Evolutionary conservation across 1,139 yeast species (phyloP).

Genomic region (Blastobotrys serpentis): DNA sequence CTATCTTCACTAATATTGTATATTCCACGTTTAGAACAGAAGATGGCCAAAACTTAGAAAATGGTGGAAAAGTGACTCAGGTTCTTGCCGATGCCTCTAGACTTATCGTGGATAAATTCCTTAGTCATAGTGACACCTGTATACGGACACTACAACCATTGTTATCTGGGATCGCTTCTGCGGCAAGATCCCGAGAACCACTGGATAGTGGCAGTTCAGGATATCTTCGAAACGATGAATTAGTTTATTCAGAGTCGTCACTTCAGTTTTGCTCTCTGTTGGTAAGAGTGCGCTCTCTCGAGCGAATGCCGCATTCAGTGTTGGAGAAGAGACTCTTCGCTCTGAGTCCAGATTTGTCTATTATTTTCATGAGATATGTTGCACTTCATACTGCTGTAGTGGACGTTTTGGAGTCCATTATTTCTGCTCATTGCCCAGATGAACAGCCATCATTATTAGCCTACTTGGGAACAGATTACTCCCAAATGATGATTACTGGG

Average conservation of each 20-base stretch:
- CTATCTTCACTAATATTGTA: constrained; percentile 56
- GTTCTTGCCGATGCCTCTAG: constrained; percentile 53
- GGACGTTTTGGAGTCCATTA: constrained; percentile 59
- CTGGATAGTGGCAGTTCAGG: constrained; percentile 37
- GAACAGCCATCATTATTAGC: constrained; percentile 77
- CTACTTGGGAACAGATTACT: constrained; percentile 64
- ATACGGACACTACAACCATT: constrained; percentile 60
- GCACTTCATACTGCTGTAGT: constrained; percentile 53
- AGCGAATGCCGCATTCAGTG: constrained; percentile 54
- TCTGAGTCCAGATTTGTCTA: constrained; percentile 56
- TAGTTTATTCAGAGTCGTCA: constrained; percentile 39
- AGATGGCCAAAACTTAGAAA: constrained; percentile 28
- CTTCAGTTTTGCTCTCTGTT: constrained; percentile 46
- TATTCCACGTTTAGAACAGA: constrained; percentile 59
- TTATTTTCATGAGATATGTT: constrained; percentile 54
- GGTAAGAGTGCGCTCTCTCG: constrained; percentile 55
- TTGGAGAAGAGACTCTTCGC: constrained; percentile 63
- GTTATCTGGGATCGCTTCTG: constrained; percentile 49
- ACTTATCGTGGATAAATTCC: constrained; percentile 55
- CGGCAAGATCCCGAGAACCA: constrained; percentile 42
- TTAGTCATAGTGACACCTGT: constrained; percentile 52
- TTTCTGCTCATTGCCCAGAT: constrained; percentile 57
- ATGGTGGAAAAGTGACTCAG: constrained; percentile 43
- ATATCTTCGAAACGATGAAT: constrained; percentile 31
- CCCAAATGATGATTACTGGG: constrained; percentile 58